A percentile compares a stretch with the other conserved stretches of the same genome.
phyloP scores from a whole-genome alignment of 306 rosid genomes.

The Hippophae tibetana region DNA sequence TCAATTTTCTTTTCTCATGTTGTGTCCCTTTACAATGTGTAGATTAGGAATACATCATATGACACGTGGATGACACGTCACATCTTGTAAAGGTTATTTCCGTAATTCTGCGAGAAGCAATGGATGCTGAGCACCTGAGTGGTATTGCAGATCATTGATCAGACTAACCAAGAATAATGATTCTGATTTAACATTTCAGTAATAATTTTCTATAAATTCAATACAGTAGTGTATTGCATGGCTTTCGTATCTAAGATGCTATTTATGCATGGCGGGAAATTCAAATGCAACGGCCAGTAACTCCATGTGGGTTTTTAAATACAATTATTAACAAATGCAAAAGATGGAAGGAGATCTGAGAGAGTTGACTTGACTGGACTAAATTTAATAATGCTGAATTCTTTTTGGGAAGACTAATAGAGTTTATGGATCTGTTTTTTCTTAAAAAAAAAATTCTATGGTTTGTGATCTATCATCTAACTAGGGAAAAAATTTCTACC shows the following conservation, averaged over 20 bases:
- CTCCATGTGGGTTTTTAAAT: slow-evolving; percentile 17
- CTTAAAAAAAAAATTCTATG: slow-evolving; percentile 1
- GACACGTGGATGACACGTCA: background rate
- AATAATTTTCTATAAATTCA: background rate
- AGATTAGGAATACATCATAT: background rate
- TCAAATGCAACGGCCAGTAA: slow-evolving; percentile 33
- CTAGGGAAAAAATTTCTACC: slow-evolving; percentile 3
- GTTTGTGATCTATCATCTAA: slow-evolving; percentile 6
- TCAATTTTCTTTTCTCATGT: background rate
- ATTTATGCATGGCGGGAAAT: slow-evolving; percentile 30
- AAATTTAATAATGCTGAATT: slow-evolving; percentile 25
- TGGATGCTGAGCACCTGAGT: background rate
- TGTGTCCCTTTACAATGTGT: background rate
- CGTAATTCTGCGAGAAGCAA: background rate
- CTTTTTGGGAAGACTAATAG: slow-evolving; percentile 25
- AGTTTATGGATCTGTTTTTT: slow-evolving; percentile 26
- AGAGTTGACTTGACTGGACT: slow-evolving; percentile 16
- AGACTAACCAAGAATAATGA: slow-evolving; percentile 3
- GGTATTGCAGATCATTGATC: too few species aligned
- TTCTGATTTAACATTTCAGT: slow-evolving; percentile 14
- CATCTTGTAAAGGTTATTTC: background rate
- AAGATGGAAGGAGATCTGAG: slow-evolving; percentile 5
- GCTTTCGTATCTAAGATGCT: background rate
- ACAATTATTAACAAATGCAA: slow-evolving; percentile 5
- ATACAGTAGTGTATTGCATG: background rate